These are phyloP conservation scores for Arctium minus DNA, from an alignment of 129 eudicot species.

Conservation along the genomic window DNA sequence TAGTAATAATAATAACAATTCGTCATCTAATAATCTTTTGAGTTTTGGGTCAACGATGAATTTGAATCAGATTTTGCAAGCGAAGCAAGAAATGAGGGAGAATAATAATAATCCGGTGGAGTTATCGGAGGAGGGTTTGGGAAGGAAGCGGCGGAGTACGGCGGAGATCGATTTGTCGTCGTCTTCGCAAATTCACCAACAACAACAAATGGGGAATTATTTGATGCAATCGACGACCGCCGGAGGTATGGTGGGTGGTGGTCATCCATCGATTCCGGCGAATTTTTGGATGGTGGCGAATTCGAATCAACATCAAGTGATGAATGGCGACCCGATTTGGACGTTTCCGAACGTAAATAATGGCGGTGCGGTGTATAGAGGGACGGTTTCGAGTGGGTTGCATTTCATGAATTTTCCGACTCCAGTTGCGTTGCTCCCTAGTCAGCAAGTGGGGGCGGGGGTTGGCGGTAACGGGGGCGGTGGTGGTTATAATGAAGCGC, in stretches of 20 bases:
- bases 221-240: constrained; percentile 64
- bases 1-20: no score
- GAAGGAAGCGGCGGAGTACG: constrained; percentile 40
- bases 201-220: constrained; percentile 63
- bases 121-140: constrained; percentile 46
- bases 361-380: constrained; percentile 66
- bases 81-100: constrained; percentile 61
- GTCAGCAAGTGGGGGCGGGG: constrained; percentile 44
- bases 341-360: constrained; percentile 69
- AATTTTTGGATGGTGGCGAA: constrained; percentile 98
- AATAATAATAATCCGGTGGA: constrained; percentile 31
- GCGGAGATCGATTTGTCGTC: constrained; percentile 44
- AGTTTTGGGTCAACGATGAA: constrained; percentile 54
- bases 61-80: constrained; percentile 47
- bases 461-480: constrained; percentile 14
- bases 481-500: constrained; percentile 63
- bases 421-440: constrained; percentile 68
- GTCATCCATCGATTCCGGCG: constrained; percentile 67
- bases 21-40: constrained; percentile 30
- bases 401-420: constrained; percentile 95
- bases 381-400: constrained; percentile 74
- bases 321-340: constrained; percentile 93
- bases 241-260: constrained; percentile 49
- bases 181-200: constrained; percentile 30
- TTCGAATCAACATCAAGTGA: constrained; percentile 47